phyloP scores from a whole-genome alignment of 139 green algal species.

The Mychonastes homosphaera region DNA sequence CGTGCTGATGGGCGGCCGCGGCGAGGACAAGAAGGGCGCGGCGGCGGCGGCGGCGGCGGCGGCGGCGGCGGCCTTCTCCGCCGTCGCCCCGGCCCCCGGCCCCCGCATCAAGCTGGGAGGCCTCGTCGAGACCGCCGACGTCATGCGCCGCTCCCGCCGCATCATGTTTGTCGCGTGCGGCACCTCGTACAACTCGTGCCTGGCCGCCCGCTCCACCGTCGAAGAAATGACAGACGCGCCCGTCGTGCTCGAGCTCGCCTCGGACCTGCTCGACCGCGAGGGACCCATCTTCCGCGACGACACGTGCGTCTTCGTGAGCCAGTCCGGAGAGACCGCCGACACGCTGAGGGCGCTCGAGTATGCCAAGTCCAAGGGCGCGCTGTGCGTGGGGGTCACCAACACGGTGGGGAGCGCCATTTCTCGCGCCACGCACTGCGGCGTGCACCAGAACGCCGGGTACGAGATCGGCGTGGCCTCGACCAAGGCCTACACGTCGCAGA shows the following conservation, averaged over 20 bases:
- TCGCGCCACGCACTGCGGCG: constrained; percentile 78
- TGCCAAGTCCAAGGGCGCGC: constrained; percentile 65
- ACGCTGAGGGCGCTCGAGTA: constrained; percentile 82
- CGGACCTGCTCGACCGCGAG: constrained; percentile 80
- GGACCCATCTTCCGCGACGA: constrained; percentile 88
- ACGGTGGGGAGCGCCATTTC: constrained; percentile 86
- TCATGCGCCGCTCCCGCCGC: constrained; percentile 59
- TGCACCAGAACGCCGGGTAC: constrained; percentile 92
- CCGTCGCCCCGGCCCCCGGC: neutral
- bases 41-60: neutral
- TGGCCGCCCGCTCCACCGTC: constrained; percentile 53
- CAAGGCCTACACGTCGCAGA: constrained; percentile 76
- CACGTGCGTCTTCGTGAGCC: constrained; percentile 83
- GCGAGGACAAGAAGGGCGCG: constrained; percentile 4
- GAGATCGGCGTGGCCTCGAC: constrained; percentile 97
- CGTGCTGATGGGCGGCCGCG: constrained; percentile 27
- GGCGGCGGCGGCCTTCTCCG: constrained; percentile 22
- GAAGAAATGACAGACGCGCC: constrained; percentile 50
- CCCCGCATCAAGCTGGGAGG: constrained; percentile 61
- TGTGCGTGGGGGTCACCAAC: constrained; percentile 96
- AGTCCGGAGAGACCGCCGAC: constrained; percentile 93
- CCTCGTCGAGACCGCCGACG: constrained; percentile 38
- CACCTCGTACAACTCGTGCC: constrained; percentile 76
- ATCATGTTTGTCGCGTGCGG: constrained; percentile 88
- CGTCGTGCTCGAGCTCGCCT: constrained; percentile 86